Percentiles rank a stretch among this genome's conserved stretches.
Conservation (phyloP, 371 early-diverging fungal genomes). For the Actinomucor elegans region DNA sequence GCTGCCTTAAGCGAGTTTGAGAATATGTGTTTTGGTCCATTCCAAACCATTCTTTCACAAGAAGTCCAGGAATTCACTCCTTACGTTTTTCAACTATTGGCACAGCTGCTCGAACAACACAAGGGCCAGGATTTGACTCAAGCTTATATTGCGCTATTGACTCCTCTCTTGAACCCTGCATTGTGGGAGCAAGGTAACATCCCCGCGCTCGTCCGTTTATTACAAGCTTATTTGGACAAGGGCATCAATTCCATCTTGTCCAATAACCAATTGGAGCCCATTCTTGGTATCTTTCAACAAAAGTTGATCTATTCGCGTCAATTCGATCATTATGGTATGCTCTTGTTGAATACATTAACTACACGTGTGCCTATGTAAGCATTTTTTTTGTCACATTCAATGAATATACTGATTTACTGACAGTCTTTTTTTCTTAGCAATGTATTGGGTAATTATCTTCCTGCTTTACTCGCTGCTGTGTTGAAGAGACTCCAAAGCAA, state of each 20-base stretch:
- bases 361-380: conserved; percentile 70
- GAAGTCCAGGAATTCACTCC: conserved; percentile 91
- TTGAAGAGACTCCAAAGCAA: conserved; percentile 79
- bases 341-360: conserved; percentile 73
- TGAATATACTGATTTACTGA: neutral
- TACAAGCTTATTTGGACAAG: conserved; percentile 82
- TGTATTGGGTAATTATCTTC: conserved; percentile 66
- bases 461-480: conserved; percentile 74
- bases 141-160: conserved; percentile 71
- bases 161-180: conserved; percentile 78
- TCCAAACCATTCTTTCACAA: conserved; percentile 89
- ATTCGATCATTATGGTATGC: conserved; percentile 86
- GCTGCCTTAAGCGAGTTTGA: conserved; percentile 80
- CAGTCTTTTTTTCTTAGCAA: conserved; percentile 28
- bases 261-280: conserved; percentile 70
- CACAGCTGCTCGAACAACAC: conserved; percentile 83
- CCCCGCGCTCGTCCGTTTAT: conserved; percentile 87
- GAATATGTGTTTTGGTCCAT: conserved; percentile 70
- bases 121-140: conserved; percentile 64
- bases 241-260: conserved; percentile 66
- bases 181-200: conserved; percentile 94
- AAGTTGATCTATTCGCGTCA: conserved; percentile 84
- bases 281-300: conserved; percentile 92
- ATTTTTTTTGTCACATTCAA: neutral
- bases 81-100: conserved; percentile 94